Evolutionary conservation across 169 alveolate species (phyloP).

Genomic region (Babesia bovis): DNA sequence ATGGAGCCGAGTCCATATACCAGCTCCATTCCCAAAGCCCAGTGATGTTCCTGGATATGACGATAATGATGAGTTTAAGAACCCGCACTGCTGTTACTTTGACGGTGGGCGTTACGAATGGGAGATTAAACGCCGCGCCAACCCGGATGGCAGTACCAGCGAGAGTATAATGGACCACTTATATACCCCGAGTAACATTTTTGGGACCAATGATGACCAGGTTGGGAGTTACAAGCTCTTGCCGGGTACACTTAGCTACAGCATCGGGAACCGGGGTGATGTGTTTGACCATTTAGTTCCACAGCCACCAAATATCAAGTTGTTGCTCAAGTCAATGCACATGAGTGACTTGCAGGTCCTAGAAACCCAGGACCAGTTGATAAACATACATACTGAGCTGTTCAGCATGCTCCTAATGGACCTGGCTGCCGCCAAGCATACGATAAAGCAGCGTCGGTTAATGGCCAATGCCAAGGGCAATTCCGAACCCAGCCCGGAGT

Average conservation of each 20-base stretch:
- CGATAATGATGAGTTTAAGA: conserved; percentile 13
- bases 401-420: conserved; percentile 73
- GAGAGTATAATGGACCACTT: not conserved
- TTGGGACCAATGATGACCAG: conserved; percentile 1
- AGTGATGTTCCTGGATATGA: conserved; percentile 19
- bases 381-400: conserved; percentile 76
- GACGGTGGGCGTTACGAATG: conserved; percentile 69
- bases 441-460: conserved; percentile 46
- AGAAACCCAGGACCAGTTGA: conserved; percentile 78
- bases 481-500: conserved; percentile 9
- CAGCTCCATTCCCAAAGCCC: conserved; percentile 24
- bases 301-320: conserved; percentile 72
- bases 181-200: not conserved
- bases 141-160: not conserved
- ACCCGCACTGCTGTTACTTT: conserved; percentile 48
- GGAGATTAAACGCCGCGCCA: conserved; percentile 27
- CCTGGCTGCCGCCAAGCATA: conserved; percentile 59
- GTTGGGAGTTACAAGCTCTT: conserved; percentile 30
- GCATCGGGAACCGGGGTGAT: conserved; percentile 60
- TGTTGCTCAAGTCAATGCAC: conserved; percentile 72
- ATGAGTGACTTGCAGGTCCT: conserved; percentile 81
- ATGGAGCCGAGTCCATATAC: conserved; percentile 14
- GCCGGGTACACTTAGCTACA: conserved; percentile 60
- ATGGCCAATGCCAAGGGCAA: not conserved
- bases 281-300: conserved; percentile 59